phyloP scores from a whole-genome alignment of 768 basidiomycete genomes.

The Obba rivulosa region DNA sequence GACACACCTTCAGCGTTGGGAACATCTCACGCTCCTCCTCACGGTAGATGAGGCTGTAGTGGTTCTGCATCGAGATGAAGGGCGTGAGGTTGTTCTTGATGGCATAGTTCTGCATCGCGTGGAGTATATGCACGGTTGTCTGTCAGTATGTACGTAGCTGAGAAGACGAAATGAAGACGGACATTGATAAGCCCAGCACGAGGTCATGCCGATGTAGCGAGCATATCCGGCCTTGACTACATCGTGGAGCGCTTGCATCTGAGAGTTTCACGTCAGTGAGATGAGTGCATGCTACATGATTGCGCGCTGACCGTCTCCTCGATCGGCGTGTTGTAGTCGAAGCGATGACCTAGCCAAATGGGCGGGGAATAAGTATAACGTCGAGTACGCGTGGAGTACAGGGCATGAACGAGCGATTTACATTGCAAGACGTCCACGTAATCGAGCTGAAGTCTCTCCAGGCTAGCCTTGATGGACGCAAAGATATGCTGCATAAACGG shows the following conservation, averaged over 20 bases:
- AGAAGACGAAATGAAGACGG: not conserved
- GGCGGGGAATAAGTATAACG: too few relatives aligned
- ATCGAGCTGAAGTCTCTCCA: conserved; percentile 67
- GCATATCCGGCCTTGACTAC: conserved; percentile 40
- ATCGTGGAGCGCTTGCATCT: conserved; percentile 44
- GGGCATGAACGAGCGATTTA: conserved; percentile 19
- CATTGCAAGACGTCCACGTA: conserved; percentile 77
- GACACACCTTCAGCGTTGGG: conserved; percentile 34
- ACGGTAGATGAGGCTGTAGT: conserved; percentile 50
- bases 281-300: not conserved
- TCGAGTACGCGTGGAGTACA: too few relatives aligned
- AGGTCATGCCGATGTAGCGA: conserved; percentile 37
- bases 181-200: conserved; percentile 33
- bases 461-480: conserved; percentile 53
- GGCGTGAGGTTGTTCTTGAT: conserved; percentile 37
- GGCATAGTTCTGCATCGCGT: conserved; percentile 30
- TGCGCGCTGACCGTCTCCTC: conserved; percentile 27
- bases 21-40: conserved; percentile 61
- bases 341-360: conserved; percentile 25
- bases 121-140: not conserved
- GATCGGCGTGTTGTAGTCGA: conserved; percentile 35
- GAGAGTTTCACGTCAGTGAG: not conserved
- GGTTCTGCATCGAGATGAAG: conserved; percentile 64
- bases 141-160: not conserved
- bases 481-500: conserved; percentile 55